Evolutionary conservation across 192 early-diverging fungal genomes (phyloP).

Genomic region (Gamsiella multidivaricata): DNA sequence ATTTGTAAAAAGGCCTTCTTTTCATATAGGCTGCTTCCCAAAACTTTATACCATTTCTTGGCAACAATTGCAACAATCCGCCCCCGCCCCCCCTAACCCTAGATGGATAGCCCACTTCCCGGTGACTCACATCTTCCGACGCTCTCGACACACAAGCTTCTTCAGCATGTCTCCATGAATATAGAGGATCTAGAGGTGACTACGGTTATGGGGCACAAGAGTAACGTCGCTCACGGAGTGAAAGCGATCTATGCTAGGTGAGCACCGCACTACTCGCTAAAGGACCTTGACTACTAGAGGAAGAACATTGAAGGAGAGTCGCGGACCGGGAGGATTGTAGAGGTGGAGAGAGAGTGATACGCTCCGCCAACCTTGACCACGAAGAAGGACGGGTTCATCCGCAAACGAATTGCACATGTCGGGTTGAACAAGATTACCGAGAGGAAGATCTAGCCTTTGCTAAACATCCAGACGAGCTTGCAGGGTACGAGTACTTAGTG

Average conservation of each 20-base stretch:
- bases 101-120: too few relatives aligned
- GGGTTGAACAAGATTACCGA: neutral
- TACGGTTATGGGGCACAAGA: neutral
- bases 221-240: neutral
- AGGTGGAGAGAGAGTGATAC: neutral
- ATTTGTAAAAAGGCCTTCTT: too few relatives aligned
- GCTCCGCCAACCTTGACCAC: neutral
- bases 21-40: too few relatives aligned
- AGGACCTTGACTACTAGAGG: neutral
- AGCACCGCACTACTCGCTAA: neutral
- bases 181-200: neutral
- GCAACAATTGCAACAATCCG: too few relatives aligned
- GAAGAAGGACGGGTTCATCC: neutral
- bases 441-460: neutral
- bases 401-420: neutral
- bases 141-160: too few relatives aligned
- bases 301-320: neutral
- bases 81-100: too few relatives aligned
- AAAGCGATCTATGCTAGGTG: neutral
- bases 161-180: neutral
- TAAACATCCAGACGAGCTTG: neutral
- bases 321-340: neutral
- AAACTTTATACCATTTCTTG: too few relatives aligned
- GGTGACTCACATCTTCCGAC: too few relatives aligned
- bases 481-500: neutral